Conservation (phyloP, 208 protist species). For the Crithidia fasciculata region DNA sequence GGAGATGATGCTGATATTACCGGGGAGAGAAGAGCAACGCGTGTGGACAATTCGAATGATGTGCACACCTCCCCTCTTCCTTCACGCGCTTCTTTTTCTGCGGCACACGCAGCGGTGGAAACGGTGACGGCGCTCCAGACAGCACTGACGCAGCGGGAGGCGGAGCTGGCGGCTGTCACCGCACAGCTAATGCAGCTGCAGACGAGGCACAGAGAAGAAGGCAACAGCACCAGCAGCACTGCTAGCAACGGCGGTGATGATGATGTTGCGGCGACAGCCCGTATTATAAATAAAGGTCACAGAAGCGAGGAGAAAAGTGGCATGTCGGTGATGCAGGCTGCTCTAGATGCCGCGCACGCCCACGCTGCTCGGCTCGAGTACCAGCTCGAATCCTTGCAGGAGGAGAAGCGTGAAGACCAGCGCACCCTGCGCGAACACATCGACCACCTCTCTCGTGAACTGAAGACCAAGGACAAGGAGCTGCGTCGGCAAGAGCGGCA, state of each 20-base stretch:
- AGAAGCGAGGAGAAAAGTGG: too few relatives aligned
- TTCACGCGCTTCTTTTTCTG: not conserved
- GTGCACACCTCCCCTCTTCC: not conserved
- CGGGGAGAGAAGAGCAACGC: not conserved
- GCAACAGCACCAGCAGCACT: not conserved
- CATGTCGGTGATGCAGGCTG: not conserved
- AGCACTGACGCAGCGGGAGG: slow-evolving; percentile 25
- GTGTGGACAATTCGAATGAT: not conserved
- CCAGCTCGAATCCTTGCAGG: slow-evolving; percentile 38
- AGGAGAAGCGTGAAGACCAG: slow-evolving; percentile 39
- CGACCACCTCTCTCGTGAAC: slow-evolving; percentile 39
- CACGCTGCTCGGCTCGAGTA: slow-evolving; percentile 35
- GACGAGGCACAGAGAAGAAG: not conserved
- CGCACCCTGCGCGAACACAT: slow-evolving; percentile 46
- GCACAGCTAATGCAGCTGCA: not conserved
- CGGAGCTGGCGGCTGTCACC: slow-evolving; percentile 17
- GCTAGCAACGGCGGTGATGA: not conserved
- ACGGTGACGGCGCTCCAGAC: slow-evolving; percentile 9
- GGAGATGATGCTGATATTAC: not conserved
- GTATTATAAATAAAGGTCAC: too few relatives aligned
- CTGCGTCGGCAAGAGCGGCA: slow-evolving; percentile 32
- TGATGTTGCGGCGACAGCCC: too few relatives aligned
- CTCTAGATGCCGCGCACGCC: slow-evolving; percentile 17
- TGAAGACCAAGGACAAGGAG: slow-evolving; percentile 22
- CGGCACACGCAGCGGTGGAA: slow-evolving; percentile 24